These are phyloP conservation scores for Aspergillus nomiae DNA, from an alignment of 2,329 filamentous ascomycete genomes.

Conservation along the genomic window DNA sequence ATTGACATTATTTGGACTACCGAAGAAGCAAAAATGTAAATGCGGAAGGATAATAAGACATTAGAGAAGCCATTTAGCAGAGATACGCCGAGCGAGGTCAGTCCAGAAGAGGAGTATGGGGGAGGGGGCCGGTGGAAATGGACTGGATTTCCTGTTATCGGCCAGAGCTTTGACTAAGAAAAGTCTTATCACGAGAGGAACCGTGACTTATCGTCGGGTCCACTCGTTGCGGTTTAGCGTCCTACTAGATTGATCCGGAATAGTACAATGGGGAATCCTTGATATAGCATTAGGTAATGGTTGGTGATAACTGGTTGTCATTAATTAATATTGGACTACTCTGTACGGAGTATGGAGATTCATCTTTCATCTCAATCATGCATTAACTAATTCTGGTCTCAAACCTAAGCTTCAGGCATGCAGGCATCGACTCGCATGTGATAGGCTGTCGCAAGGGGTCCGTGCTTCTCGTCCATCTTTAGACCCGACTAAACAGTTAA, in stretches of 20 bases:
- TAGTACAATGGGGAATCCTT: not conserved
- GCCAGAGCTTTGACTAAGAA: conserved; percentile 3
- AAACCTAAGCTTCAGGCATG: not conserved
- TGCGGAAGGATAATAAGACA: not conserved
- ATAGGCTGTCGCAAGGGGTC: not conserved
- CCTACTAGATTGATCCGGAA: not conserved
- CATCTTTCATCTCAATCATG: not conserved
- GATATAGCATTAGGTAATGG: not conserved
- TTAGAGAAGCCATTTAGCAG: not conserved
- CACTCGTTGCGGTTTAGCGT: conserved; percentile 3
- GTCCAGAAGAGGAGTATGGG: not conserved
- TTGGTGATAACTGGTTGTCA: not conserved
- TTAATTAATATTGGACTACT: not conserved
- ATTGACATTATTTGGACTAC: conserved; percentile 16
- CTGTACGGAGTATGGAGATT: not conserved
- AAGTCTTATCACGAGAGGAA: conserved; percentile 9
- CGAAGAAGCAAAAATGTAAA: not conserved
- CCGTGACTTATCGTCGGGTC: not conserved
- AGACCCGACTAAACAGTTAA: not conserved
- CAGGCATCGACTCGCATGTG: not conserved
- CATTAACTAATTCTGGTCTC: not conserved
- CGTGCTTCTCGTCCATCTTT: not conserved
- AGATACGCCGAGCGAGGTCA: not conserved
- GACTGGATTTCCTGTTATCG: not conserved
- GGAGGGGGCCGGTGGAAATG: not conserved